These are phyloP conservation scores for Aegle marmelos DNA, from an alignment of 345 rosid species.

Conservation along the genomic window DNA sequence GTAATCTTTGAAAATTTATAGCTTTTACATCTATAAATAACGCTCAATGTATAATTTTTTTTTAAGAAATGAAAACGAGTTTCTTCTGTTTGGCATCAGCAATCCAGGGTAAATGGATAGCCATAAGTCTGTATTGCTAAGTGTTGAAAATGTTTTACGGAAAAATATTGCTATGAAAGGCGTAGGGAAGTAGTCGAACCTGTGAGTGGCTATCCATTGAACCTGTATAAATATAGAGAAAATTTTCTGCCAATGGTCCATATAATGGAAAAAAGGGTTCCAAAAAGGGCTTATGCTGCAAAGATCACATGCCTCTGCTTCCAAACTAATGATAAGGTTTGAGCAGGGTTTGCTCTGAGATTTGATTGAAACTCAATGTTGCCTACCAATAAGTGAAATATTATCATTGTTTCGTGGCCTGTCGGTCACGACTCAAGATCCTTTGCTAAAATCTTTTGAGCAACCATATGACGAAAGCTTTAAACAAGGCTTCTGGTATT, in stretches of 20 bases:
- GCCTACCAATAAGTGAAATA: too few species aligned
- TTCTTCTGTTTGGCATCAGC: too few species aligned
- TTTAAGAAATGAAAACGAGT: too few species aligned
- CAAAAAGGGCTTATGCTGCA: too few species aligned
- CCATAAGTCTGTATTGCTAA: conserved; percentile 3
- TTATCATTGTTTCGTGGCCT: not conserved
- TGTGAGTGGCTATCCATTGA: not conserved
- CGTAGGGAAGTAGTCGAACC: not conserved
- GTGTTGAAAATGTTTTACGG: not conserved
- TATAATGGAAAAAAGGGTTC: not conserved
- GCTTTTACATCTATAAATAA: too few species aligned
- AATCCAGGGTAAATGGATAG: conserved; percentile 5
- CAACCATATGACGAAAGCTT: not conserved
- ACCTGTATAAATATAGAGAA: not conserved
- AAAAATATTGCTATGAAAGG: not conserved
- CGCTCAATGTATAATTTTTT: too few species aligned
- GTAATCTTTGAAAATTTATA: too few species aligned
- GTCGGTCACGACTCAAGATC: not conserved
- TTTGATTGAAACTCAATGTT: too few species aligned
- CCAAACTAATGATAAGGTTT: too few species aligned
- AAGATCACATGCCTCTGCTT: too few species aligned
- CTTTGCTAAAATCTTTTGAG: not conserved
- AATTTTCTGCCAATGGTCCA: not conserved
- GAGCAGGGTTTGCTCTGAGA: too few species aligned
- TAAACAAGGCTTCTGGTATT: too few species aligned